Percentiles rank a stretch among this genome's conserved stretches.
Conservation (phyloP, 2,329 filamentous ascomycete species). For the Penicillium sp. region DNA sequence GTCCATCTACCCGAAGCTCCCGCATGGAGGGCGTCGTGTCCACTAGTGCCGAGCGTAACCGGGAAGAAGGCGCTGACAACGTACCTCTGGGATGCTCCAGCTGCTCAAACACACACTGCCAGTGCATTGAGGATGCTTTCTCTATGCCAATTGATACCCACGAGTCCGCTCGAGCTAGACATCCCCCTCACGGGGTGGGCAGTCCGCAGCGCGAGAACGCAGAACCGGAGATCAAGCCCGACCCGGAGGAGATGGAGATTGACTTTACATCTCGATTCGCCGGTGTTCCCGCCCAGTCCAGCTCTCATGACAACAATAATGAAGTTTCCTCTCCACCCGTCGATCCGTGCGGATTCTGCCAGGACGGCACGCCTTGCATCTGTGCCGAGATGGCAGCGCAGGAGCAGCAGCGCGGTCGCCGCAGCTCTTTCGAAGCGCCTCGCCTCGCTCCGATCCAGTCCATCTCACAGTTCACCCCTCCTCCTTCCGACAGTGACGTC, state of each 20-base stretch:
- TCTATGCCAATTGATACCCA: conserved; percentile 46
- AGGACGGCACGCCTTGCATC: conserved; percentile 76
- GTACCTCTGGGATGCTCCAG: conserved; percentile 61
- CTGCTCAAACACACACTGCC: conserved; percentile 63
- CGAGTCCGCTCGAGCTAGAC: conserved; percentile 35
- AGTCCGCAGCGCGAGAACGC: conserved; percentile 55
- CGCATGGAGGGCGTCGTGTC: conserved; percentile 20
- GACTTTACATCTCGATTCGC: conserved; percentile 70
- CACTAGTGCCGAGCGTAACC: conserved; percentile 14
- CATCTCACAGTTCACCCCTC: conserved; percentile 51
- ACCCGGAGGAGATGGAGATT: conserved; percentile 60
- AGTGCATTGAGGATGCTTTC: conserved; percentile 58
- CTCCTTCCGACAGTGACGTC: conserved; percentile 57
- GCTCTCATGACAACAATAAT: conserved; percentile 13
- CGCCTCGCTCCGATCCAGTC: conserved; percentile 48
- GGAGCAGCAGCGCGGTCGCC: conserved; percentile 38
- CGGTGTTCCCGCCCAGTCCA: conserved; percentile 36
- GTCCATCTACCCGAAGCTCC: conserved; percentile 17
- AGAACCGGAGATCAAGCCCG: conserved; percentile 47
- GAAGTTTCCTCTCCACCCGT: conserved; percentile 42
- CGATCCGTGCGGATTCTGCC: conserved; percentile 79
- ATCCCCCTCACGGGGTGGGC: conserved; percentile 32
- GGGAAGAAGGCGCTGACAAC: conserved; percentile 28
- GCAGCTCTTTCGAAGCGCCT: conserved; percentile 45
- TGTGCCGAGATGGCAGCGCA: conserved; percentile 66